Percentiles rank a stretch among this genome's conserved stretches.
These are phyloP conservation scores for Kwoniella dendrophila DNA, from an alignment of 768 basidiomycete species.

Conservation along the genomic window DNA sequence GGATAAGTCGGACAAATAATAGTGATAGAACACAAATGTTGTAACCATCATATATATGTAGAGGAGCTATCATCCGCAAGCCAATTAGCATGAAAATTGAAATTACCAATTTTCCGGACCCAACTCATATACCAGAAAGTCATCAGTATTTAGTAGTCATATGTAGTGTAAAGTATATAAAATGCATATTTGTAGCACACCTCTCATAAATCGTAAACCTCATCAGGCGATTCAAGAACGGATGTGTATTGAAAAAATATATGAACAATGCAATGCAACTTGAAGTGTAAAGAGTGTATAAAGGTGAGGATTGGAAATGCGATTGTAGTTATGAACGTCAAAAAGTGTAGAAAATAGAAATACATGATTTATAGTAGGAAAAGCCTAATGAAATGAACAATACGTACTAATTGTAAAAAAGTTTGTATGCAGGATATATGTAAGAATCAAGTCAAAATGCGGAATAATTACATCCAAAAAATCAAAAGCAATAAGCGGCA, in stretches of 20 bases:
- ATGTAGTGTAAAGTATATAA: not conserved
- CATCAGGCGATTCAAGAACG: too few relatives aligned
- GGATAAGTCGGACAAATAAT: slow-evolving; percentile 1
- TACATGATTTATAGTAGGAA: not conserved
- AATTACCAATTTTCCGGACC: too few relatives aligned
- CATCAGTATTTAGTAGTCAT: slow-evolving; percentile 5
- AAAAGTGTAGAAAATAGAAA: not conserved
- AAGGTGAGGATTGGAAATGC: slow-evolving; percentile 1
- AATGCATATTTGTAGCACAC: slow-evolving; percentile 10
- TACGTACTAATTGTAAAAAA: not conserved
- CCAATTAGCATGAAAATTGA: too few relatives aligned
- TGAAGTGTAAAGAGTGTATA: slow-evolving; percentile 2
- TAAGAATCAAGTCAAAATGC: not conserved
- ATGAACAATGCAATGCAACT: slow-evolving; percentile 6
- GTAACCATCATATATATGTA: too few relatives aligned
- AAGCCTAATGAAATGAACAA: not conserved
- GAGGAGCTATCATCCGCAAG: too few relatives aligned
- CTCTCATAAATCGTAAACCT: too few relatives aligned
- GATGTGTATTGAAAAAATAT: not conserved
- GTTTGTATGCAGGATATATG: slow-evolving; percentile 1
- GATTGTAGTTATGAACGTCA: not conserved
- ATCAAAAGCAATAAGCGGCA: not conserved
- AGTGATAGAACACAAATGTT: too few relatives aligned
- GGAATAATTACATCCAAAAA: not conserved
- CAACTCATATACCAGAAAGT: not conserved